Base-by-base conservation (phyloP, 257 asterid species). In the Craterostigma plantagineum region DNA sequence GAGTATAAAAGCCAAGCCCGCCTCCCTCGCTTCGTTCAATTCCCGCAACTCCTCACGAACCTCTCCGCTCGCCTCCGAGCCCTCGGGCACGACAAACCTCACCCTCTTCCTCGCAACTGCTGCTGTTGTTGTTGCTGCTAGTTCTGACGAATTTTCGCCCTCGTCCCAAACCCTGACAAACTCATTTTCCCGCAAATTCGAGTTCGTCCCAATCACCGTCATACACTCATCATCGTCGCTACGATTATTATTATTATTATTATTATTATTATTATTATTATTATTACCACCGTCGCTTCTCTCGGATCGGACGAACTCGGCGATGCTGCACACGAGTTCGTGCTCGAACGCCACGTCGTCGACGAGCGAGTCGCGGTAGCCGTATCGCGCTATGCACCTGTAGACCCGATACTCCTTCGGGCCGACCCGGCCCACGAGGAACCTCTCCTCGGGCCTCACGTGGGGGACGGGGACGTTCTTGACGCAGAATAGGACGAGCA, bases 391-490 rank as follows among this genome's bases (percentile, higher is more conserved):
- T 51, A 86, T 86, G 45, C 92, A 81, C 3, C 94, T 56, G 40
- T 86, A 86, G 15, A 86, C 67, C 1, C 77, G 64, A 59, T 67
- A 68, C 53, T 76, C 81, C 43, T 70, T 78, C 0, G 94, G 97
- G 35, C 97, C 97, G 7, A 86, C 48, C 61, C 97, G 59, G 43
- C 97, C 94, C 0, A 86, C 92, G 46, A 86, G 50, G 62, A 78
- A 86, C 48, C 97, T 59, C 61, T 86, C 97, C 15, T 73, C 84
- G 0, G 97, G 83, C 16, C 93, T 60, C 39, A 86, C 97, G 7
- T 76, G 94, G n/a, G 97, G 97, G 36, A 86, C 97, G 0, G 91
- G 94, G 11, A 86, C 97, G 0, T 75, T 71, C 46, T 86, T 86
- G 56, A 86, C 58, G 52, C 97, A 86, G 18, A 81, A 72, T 45